Evolutionary conservation across 148 eudicot genomes (phyloP).

Genomic region (Camellia granthamiana): DNA sequence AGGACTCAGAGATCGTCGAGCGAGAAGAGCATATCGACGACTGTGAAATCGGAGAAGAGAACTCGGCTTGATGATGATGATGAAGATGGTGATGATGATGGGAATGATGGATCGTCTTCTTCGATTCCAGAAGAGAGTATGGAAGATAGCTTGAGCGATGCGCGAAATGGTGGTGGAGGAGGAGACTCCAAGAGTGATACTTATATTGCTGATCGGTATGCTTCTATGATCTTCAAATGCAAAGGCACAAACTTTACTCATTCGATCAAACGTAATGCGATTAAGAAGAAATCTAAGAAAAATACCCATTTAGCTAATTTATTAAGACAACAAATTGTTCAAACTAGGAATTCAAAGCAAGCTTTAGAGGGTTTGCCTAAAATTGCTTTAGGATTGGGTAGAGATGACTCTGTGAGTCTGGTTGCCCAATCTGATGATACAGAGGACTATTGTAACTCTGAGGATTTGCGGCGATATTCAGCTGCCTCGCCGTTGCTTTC

Average conservation of each 20-base stretch:
- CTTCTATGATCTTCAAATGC: conserved; percentile 46
- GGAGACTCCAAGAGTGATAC: conserved; percentile 75
- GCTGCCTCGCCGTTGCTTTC: conserved; percentile 67
- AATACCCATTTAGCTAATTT: conserved; percentile 37
- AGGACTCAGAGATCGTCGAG: conserved; percentile 67
- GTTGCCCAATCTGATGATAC: conserved; percentile 70
- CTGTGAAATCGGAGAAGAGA: conserved; percentile 6
- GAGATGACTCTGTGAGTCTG: conserved; percentile 57
- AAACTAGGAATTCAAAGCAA: conserved; percentile 33
- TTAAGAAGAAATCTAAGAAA: conserved; percentile 58
- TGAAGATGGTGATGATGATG: conserved; percentile 28
- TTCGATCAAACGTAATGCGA: conserved; percentile 38
- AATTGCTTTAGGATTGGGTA: conserved; percentile 2
- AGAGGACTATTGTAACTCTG: conserved; percentile 54
- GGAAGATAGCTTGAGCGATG: conserved; percentile 73
- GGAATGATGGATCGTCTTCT: conserved; percentile 49
- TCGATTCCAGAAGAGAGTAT: conserved; percentile 45
- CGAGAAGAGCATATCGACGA: conserved; percentile 48
- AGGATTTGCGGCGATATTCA: conserved; percentile 49
- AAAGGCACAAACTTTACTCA: conserved; percentile 44
- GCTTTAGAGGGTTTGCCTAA: conserved; percentile 27
- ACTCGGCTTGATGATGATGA: neutral
- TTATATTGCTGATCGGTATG: conserved; percentile 44
- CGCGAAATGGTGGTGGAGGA: conserved; percentile 51
- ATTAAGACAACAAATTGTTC: conserved; percentile 35